Evolutionary conservation across 208 protist species (phyloP), one percentile per base, ranked within the genome.

Genomic region (Naegleria fowleri): DNA sequence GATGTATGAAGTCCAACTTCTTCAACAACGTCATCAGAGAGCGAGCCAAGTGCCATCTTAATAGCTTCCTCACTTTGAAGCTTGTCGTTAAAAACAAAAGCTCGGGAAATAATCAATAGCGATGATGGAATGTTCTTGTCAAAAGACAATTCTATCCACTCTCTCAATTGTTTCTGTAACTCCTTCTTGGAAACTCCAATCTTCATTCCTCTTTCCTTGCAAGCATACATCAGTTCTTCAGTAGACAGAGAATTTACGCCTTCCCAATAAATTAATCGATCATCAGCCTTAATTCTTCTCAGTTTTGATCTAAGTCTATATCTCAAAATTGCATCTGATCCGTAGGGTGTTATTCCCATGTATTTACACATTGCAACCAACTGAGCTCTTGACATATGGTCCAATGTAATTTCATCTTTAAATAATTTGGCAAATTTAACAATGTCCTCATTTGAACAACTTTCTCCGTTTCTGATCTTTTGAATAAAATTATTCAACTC

Each of bases 401-500:
- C 89, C n/a, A 91, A 67, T 7, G 89, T 91, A 67, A 91, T 86
- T 67, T 91, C 89, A 40, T 91, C 58, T 33, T 36, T 43, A 41
- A 91, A 91, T 1, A 91, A 43, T 87, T 91, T 91, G 11, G 89
- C 51, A 40, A 91, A 91, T 48, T 43, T 33, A 41, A 67, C 38
- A 76, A 91, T 83, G 7, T 91, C 89, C 0, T 88, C 89, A 83
- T 91, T 91, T 5, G 11, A 33, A 0, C 59, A 19, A 40, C 7
- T 33, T 86, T 86, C 90, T 29, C 67, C 52, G 5, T 51, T 90
- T 51, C 38, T 39, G 38, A 91, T 38, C 25, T 33, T 58, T 43
- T 91, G 5, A 9, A 92, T 91, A 52, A 93, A 93, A 19, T 93
- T 83, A 33, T n/a, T 0, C 0, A 93, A 40, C 43, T 93, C 90